A percentile compares a stretch with the other conserved stretches of the same genome.
Conservation (phyloP, 805 yeast species). For the Wickerhamiella allomyrinae region DNA sequence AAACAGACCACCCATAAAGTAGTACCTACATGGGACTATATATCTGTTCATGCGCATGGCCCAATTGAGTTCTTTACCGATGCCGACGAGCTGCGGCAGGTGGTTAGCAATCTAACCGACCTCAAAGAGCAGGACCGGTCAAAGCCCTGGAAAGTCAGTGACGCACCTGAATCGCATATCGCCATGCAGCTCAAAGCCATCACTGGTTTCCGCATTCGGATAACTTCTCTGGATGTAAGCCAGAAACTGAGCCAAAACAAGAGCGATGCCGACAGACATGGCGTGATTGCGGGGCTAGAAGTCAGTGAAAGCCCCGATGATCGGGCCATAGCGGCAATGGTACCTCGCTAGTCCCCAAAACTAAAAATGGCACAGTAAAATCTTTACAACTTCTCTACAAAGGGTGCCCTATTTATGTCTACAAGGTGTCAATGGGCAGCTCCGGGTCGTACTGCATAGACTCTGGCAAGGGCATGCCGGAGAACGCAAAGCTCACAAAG, state of each 20-base stretch:
- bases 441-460: constrained; percentile 49
- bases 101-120: background rate
- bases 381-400: constrained; percentile 2
- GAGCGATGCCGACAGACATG: background rate
- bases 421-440: constrained; percentile 21
- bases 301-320: too few species aligned
- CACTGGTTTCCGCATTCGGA: background rate
- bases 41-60: background rate
- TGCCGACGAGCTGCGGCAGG: background rate
- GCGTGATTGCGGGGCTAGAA: background rate
- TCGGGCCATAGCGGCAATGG: too few species aligned
- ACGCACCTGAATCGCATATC: background rate
- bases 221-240: background rate
- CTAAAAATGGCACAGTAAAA: background rate
- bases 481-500: constrained; percentile 53
- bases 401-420: too few species aligned
- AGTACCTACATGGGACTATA: background rate
- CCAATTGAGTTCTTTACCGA: background rate
- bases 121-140: background rate
- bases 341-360: too few species aligned
- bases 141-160: background rate
- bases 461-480: constrained; percentile 65
- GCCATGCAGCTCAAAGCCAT: background rate
- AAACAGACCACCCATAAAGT: background rate
- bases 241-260: background rate